A percentile compares a stretch with the other conserved stretches of the same genome.
Conservation (phyloP, 805 yeast species). For the Metschnikowia borealis region DNA sequence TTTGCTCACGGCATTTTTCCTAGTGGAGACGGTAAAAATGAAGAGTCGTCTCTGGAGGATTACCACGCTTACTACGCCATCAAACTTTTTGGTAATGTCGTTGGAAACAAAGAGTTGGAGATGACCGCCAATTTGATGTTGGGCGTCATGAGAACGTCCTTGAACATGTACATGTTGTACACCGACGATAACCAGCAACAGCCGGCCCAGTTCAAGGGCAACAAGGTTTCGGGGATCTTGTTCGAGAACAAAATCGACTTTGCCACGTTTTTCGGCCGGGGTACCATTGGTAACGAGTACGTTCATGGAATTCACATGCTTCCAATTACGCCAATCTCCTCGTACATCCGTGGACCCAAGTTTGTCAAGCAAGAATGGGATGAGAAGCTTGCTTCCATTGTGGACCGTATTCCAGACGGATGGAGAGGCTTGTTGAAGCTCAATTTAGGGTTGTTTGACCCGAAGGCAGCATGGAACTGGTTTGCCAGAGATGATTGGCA, state of each 20-base stretch:
- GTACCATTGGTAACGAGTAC: slow-evolving; percentile 53
- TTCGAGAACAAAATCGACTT: slow-evolving; percentile 73
- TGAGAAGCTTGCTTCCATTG: slow-evolving; percentile 41
- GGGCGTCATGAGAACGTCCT: slow-evolving; percentile 51
- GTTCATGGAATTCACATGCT: slow-evolving; percentile 78
- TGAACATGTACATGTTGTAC: slow-evolving; percentile 55
- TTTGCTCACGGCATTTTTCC: slow-evolving; percentile 73
- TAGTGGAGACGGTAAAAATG: slow-evolving; percentile 72
- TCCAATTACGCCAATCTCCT: slow-evolving; percentile 66
- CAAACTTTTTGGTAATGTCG: slow-evolving; percentile 59
- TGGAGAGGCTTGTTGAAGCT: slow-evolving; percentile 73
- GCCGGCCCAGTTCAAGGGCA: slow-evolving; percentile 52
- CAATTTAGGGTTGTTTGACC: slow-evolving; percentile 72
- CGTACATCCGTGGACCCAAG: slow-evolving; percentile 49
- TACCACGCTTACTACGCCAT: slow-evolving; percentile 67
- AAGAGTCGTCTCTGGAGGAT: slow-evolving; percentile 73
- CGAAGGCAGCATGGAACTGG: slow-evolving; percentile 46
- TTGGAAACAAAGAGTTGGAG: slow-evolving; percentile 50
- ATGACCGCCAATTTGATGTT: slow-evolving; percentile 56
- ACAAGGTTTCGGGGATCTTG: slow-evolving; percentile 69
- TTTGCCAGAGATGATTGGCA: slow-evolving; percentile 49
- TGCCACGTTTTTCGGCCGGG: slow-evolving; percentile 71
- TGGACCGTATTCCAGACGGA: slow-evolving; percentile 53
- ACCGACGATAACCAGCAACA: slow-evolving; percentile 50
- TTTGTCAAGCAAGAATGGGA: slow-evolving; percentile 67